Base-by-base conservation (phyloP, 1,284 basidiomycete species). In the Fomes fomentarius region DNA sequence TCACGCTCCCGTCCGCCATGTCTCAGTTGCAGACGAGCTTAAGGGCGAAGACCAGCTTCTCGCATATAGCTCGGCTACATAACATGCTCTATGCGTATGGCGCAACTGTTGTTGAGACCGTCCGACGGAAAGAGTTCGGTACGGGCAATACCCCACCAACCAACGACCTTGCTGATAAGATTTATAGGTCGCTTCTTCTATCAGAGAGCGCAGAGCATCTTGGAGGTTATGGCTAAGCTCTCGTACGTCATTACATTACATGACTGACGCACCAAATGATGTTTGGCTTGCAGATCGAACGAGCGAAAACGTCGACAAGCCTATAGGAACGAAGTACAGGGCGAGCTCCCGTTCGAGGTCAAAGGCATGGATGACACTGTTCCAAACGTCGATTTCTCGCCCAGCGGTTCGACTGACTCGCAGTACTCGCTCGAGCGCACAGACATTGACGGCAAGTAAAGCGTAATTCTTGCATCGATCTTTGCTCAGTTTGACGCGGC, bases 51-150 rank as follows among this genome's bases (percentile, higher is more conserved):
- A 93, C 87, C 41, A 91, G 90, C 47, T 98, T 98, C 71, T 82
- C 89, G 19, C 94, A 98, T 68, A 89, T 98, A 12, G 84, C 90
- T 50, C 81, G 96, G 12, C 75, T 98, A 34, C 94, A 97, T 66
- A 87, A 84, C 52, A 92, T 98, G 83, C 74, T 96, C 1, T 95
- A 94, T 66, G 94, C 93, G 0, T 99, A 99, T 70, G 92, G 93
- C 0, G 91, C 94, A 1, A 94, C 95, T 0, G 81, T 98, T 1
- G 81, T 96, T 11, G 96, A 99, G 72, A 86, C 96, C 33, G 91
- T 96, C 0, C 79, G 96, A 51, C 77, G 96, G 50, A 91, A 91
- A 58, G 93, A 96, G 68, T 98, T 96, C 69, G 80, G 89, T 85
- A 59, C 73, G 81, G 69, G 50, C n/a, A n/a, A n/a, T n/a, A n/a